Base-by-base conservation (phyloP, 2,329 filamentous ascomycete genomes). In the Herpotrichia juniperi region DNA sequence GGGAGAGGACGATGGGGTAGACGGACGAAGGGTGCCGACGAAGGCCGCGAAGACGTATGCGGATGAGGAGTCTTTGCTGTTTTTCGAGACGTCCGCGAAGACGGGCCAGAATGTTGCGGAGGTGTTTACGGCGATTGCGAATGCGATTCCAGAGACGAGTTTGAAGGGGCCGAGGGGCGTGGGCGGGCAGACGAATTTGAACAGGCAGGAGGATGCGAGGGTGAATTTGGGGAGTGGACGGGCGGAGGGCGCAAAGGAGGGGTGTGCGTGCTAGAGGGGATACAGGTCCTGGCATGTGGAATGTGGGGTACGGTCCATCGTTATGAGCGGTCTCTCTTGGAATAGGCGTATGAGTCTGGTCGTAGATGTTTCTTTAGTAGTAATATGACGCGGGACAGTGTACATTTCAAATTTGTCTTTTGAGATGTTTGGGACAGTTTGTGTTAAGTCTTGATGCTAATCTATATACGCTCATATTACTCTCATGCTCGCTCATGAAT, bases 51-150 rank as follows among this genome's bases (percentile, higher is more conserved):
- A 92, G 78, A 81, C 86, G 49, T 99, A 97, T 76, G 94, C 94
- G 7, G 93, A 97, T 63, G 93, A 97, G 76, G 94, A 99, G 77
- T 86, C 88, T 48, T 79, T 99, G 61, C 76, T 99, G 59, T 99
- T 99, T 80, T 97, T 97, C 74, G 94, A 99, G 81, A 99, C 94
- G 14, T 96, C 91, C 73, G 94, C 94, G 42, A 99, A 99, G 86
- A 94, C 91, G 3, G 94, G 94, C 22, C 84, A 89, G 71, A 97
- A 97, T 74, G 94, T 99, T 32, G 87, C 89, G 47, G 93, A 97
- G 66, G 94, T 99, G 26, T 99, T 99, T 72, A 97, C 93, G 40
- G 94, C 94, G 26, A 99, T 99, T 72, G 94, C 94, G 54, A 97
- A 97, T 72, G 92, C 93, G 34, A 99, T 99, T 67, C 94, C 94